These are phyloP conservation scores for Microdochium trichocladiopsis DNA, from an alignment of 2,329 filamentous ascomycete species.

Conservation along the genomic window DNA sequence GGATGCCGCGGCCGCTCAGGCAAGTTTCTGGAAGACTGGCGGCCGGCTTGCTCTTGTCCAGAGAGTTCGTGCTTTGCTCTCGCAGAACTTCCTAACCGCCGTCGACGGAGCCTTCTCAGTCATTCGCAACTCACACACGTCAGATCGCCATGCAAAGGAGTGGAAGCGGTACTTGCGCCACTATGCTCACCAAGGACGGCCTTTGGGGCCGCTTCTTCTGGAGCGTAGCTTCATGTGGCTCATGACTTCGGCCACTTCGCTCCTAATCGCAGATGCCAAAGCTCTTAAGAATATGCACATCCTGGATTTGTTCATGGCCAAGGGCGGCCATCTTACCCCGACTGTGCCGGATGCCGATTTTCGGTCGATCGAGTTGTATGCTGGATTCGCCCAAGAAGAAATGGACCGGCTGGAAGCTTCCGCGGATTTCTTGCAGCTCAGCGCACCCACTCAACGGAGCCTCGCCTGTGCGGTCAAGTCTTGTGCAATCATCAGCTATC, in stretches of 20 bases:
- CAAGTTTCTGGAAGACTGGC: constrained; percentile 71
- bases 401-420: constrained; percentile 83
- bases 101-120: constrained; percentile 88
- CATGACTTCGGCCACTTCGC: constrained; percentile 69
- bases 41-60: constrained; percentile 70
- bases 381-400: constrained; percentile 70
- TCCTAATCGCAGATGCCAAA: constrained; percentile 60
- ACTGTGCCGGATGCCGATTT: constrained; percentile 43
- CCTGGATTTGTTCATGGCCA: constrained; percentile 65
- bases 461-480: constrained; percentile 83
- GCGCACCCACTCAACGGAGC: constrained; percentile 78
- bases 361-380: constrained; percentile 54
- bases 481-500: constrained; percentile 70
- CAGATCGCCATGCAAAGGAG: constrained; percentile 62
- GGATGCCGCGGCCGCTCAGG: constrained; percentile 70
- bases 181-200: constrained; percentile 72
- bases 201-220: constrained; percentile 84
- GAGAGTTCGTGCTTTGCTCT: constrained; percentile 65
- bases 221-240: constrained; percentile 85
- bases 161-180: constrained; percentile 85
- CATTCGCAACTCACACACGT: constrained; percentile 69
- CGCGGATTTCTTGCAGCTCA: constrained; percentile 82
- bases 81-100: constrained; percentile 76
- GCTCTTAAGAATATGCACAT: constrained; percentile 55
- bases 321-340: constrained; percentile 36